phyloP scores from a whole-genome alignment of 306 rosid genomes.

The Begonia peltatifolia region DNA sequence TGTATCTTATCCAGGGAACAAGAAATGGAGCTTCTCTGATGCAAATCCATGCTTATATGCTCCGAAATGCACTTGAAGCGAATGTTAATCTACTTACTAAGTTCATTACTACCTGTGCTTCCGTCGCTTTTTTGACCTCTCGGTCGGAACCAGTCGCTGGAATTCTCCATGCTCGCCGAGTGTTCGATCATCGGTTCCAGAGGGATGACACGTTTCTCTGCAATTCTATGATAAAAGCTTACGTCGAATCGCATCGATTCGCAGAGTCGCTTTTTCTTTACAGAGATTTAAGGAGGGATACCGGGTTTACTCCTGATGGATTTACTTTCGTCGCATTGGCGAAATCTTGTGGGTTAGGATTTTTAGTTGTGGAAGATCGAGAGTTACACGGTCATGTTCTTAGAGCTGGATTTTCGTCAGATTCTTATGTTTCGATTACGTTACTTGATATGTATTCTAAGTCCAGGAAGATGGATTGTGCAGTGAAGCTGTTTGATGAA shows the following conservation, averaged over 20 bases:
- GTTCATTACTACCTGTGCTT: constrained; percentile 35
- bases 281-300: constrained; percentile 22
- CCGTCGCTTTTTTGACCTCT: constrained; percentile 11
- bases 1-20: constrained; percentile 29
- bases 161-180: constrained; percentile 32
- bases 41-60: constrained; percentile 60
- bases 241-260: constrained; percentile 19
- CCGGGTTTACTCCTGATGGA: constrained; percentile 20
- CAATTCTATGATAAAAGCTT: constrained; percentile 36
- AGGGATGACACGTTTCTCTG: constrained; percentile 36
- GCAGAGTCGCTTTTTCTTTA: constrained; percentile 28
- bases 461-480: constrained; percentile 28
- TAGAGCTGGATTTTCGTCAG: constrained; percentile 30
- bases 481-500: constrained; percentile 46
- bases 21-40: constrained; percentile 22
- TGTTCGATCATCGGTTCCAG: constrained; percentile 29
- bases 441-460: constrained; percentile 52
- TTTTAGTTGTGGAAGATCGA: constrained; percentile 23
- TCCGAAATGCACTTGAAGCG: constrained; percentile 33
- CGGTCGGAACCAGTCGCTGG: constrained; percentile 11
- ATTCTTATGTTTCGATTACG: constrained; percentile 43
- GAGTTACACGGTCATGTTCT: constrained; percentile 32
- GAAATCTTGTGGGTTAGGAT: constrained; percentile 29
- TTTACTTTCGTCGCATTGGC: constrained; percentile 31
- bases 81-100: constrained; percentile 51